Evolutionary conservation across 2,329 filamentous ascomycete species (phyloP), one percentile per base, ranked within the genome.

Genomic region (Alternaria dauci): DNA sequence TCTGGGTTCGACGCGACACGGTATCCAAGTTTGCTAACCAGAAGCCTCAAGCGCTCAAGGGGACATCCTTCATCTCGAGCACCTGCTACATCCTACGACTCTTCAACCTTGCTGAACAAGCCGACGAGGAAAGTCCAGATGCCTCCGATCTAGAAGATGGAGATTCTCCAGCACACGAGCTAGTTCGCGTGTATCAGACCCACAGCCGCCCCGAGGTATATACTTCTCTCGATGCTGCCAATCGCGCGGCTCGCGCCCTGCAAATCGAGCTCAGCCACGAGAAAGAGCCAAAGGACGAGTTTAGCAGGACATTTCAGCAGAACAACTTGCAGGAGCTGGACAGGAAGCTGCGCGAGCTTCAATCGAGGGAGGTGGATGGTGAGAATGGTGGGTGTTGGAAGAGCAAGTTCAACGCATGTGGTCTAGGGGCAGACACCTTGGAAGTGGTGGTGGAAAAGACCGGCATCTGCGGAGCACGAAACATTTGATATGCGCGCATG

Each of bases 181-280:
- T 11, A 32, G 30, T 66, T 3, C 66, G 67, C 8, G 42, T 54
- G 5, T 56, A 65, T 41, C 57, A 66, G 6, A 44, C 65, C 1
- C 55, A 71, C 4, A 56, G 57, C 0, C 51, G 62, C 16, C 58
- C 65, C 0, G 70, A 74, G 26, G 12, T 71, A 8, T 72, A 75
- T 52, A 76, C 72, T 1, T 66, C 63, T 1, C 58, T 71, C 1
- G 38, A 55, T n/a, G 50, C 55, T 1, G 75, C 73, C 1, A 76
- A 77, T 43, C 63, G 62, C 14, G 70, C 72, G 12, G 75, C 75
- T 2, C 55, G 58, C 20, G 54, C 55, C 5, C 53, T 76, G 7
- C 73, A 77, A 28, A 55, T 76, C 8, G 59, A 69, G 20, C 55
- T 77, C 7, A 70, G 66, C 32, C 70, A 72, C 26, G 57, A 70